These are phyloP conservation scores for Aureoboletus auriporus DNA, from an alignment of 768 basidiomycete genomes.

Conservation along the genomic window DNA sequence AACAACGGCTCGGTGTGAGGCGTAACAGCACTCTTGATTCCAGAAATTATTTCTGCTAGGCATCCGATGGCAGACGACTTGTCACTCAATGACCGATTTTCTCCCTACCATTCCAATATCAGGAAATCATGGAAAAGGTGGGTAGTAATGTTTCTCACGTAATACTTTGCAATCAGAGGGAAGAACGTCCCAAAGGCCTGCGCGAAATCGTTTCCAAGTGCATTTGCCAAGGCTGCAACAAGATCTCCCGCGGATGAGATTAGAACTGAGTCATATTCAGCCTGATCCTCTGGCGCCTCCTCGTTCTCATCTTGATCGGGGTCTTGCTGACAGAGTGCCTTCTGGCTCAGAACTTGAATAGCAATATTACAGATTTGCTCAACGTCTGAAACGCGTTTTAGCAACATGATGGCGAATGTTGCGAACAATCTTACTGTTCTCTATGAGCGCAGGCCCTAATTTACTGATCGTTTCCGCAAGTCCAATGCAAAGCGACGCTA, in stretches of 20 bases:
- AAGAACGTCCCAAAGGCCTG: conserved; percentile 83
- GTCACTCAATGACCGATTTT: conserved; percentile 83
- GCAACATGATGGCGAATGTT: not conserved
- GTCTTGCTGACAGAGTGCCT: conserved; percentile 94
- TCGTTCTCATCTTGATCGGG: conserved; percentile 89
- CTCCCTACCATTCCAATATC: conserved; percentile 48
- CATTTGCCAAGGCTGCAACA: conserved; percentile 82
- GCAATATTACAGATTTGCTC: conserved; percentile 79
- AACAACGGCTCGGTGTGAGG: conserved; percentile 78
- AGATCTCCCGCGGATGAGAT: conserved; percentile 94
- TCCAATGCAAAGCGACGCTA: conserved; percentile 80
- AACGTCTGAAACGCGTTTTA: conserved; percentile 44
- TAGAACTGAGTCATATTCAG: conserved; percentile 95
- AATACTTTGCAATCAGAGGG: conserved; percentile 88
- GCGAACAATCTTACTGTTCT: conserved; percentile 54
- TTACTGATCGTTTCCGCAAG: conserved; percentile 91
- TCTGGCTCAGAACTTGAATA: conserved; percentile 84
- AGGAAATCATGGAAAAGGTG: not conserved
- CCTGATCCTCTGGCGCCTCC: conserved; percentile 83
- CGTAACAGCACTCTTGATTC: conserved; percentile 84
- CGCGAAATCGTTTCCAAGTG: conserved; percentile 80
- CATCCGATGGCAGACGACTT: conserved; percentile 91
- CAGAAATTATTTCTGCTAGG: conserved; percentile 91
- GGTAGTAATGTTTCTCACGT: conserved; percentile 48
- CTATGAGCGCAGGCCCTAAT: conserved; percentile 83